phyloP scores from a whole-genome alignment of 2,329 filamentous ascomycete species.

The Colletotrichum lupini region DNA sequence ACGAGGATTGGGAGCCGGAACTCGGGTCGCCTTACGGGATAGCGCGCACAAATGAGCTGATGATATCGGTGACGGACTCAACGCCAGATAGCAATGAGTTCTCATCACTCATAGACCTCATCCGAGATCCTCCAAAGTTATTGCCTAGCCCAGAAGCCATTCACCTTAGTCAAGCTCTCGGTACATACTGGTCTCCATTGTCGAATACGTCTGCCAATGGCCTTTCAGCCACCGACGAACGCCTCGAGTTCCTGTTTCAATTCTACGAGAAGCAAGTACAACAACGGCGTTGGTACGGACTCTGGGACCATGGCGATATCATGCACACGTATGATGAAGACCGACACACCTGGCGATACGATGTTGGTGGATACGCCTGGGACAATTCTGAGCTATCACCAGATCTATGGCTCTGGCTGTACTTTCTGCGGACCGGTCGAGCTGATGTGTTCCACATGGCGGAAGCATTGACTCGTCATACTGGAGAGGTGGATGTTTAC shows the following conservation, averaged over 20 bases:
- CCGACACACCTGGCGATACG: slow-evolving; percentile 71
- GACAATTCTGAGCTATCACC: slow-evolving; percentile 73
- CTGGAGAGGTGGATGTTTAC: slow-evolving; percentile 65
- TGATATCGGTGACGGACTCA: not conserved
- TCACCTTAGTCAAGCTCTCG: not conserved
- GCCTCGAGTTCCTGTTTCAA: slow-evolving; percentile 66
- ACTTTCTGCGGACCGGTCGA: slow-evolving; percentile 69
- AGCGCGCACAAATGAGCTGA: not conserved
- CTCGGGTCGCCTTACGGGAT: not conserved
- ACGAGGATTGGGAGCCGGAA: not conserved
- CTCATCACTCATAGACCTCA: not conserved
- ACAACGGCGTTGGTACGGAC: slow-evolving; percentile 71
- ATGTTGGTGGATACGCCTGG: slow-evolving; percentile 73
- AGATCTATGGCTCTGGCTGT: slow-evolving; percentile 71
- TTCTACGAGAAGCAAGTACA: slow-evolving; percentile 68
- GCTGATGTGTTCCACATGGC: slow-evolving; percentile 69
- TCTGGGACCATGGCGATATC: slow-evolving; percentile 71
- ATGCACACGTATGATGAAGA: slow-evolving; percentile 71
- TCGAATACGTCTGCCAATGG: not conserved
- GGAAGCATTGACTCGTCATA: slow-evolving; percentile 68
- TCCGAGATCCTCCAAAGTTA: not conserved
- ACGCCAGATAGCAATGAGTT: not conserved
- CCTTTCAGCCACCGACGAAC: slow-evolving; percentile 55
- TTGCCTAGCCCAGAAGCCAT: not conserved
- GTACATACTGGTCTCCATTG: not conserved